phyloP scores from a whole-genome alignment of 73 alveolate genomes.

The Paramecium tetraurelia region DNA sequence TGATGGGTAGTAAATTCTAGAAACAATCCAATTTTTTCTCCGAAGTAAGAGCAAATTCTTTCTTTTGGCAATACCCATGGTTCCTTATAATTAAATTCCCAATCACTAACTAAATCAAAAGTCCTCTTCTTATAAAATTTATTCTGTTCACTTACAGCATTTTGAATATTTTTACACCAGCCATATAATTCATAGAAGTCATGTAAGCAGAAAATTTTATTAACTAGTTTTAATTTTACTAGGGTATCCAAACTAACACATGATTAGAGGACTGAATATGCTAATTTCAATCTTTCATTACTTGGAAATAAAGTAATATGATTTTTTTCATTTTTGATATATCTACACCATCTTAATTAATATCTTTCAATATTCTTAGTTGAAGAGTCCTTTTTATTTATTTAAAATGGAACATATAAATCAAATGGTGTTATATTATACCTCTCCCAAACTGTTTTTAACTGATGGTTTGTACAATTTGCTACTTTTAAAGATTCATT shows the following conservation, averaged over 20 bases:
- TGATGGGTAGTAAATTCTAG: neutral
- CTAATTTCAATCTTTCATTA: neutral
- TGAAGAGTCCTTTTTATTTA: neutral
- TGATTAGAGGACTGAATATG: neutral
- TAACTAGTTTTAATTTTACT: neutral
- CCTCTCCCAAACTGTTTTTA: constrained; percentile 29
- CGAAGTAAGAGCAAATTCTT: neutral
- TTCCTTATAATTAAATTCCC: neutral
- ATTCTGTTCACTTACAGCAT: neutral
- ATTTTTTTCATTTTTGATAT: neutral
- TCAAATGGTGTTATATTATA: neutral
- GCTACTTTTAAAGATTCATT: neutral
- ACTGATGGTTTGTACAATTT: neutral
- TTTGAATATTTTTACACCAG: neutral
- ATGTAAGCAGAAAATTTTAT: neutral
- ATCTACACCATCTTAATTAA: neutral
- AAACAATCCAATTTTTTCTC: neutral
- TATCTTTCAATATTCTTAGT: neutral
- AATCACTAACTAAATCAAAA: neutral
- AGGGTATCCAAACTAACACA: neutral
- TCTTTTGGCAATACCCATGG: neutral
- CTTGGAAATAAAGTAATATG: neutral
- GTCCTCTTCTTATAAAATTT: neutral
- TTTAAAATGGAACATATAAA: neutral
- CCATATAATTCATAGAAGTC: constrained; percentile 19